Evolutionary conservation across 148 eudicot species (phyloP).

Genomic region (Polygonum maritimum): DNA sequence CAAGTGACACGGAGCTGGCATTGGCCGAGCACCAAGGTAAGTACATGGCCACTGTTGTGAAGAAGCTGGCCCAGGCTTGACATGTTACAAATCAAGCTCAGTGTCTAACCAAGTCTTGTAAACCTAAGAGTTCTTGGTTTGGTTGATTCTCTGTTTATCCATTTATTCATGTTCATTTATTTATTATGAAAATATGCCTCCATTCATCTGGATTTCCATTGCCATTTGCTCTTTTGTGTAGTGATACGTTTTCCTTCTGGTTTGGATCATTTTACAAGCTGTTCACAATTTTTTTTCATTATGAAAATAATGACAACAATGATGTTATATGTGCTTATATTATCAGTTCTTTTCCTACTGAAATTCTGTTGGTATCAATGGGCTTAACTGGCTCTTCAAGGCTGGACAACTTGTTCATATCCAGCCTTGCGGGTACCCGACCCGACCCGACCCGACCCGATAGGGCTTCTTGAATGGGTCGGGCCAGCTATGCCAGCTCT

Average conservation of each 20-base stretch:
- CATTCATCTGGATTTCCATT: conserved; percentile 8
- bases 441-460: no score
- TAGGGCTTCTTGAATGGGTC: no score
- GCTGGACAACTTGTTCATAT: neutral
- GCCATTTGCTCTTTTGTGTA: neutral
- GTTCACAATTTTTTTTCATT: neutral
- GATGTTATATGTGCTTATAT: neutral
- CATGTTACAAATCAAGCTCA: neutral
- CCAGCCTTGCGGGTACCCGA: no score
- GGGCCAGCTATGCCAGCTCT: no score
- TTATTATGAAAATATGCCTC: neutral
- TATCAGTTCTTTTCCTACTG: neutral
- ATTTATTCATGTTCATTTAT: neutral
- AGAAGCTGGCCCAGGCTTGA: conserved; percentile 50
- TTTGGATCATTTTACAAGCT: conserved; percentile 1
- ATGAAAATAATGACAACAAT: neutral
- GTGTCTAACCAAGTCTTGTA: neutral
- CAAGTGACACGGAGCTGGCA: conserved; percentile 65
- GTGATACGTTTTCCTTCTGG: neutral
- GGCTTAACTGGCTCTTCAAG: neutral
- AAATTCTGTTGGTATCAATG: neutral
- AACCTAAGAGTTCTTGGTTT: neutral
- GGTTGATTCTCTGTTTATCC: neutral
- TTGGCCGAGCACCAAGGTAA: conserved; percentile 91
- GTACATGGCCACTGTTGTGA: conserved; percentile 76